Base-by-base conservation (phyloP, 129 eudicot genomes). In the Flaveria trinervia region DNA sequence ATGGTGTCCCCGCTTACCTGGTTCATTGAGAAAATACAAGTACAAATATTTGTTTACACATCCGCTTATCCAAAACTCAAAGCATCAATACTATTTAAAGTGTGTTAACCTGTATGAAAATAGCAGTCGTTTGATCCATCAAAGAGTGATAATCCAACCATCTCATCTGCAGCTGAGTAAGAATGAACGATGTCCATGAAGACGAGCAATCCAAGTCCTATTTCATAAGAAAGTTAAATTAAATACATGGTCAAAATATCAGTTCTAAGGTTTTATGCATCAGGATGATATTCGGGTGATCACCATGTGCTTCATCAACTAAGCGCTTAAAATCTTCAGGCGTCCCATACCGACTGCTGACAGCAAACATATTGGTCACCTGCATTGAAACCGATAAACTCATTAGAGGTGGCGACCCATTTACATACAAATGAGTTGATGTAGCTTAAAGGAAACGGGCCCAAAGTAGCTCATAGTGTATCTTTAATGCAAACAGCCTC, bases 281-380 rank as follows among this genome's bases (percentile, higher is more conserved):
- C 78, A 48, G n/a, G 36, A 72, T 57, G 26, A 59, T 44, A 15
- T 17, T 15, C 43, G 12, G 13, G 59, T 26, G 55, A 56, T 72
- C 80, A 93, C 99, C 97, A 83, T 94, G 99, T 76, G 99, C 99
- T 84, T 87, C 99, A 80, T 94, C 99, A 82, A 94, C 97, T 81
- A 94, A 81, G 22, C 81, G 89, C 87, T 94, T 94, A 86, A 94
- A 94, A 81, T 91, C 99, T 52, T 94, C 99, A 16, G 99, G 99
- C 59, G 99, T 94, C 56, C 99, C 99, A 80, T 33, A 91, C 68
- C 99, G 94, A 80, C 99, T 94, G 82, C 99, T 94, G 80, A 87
- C 99, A 16, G 99, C 99, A 84, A 74, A 94, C 76, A 91, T 87
- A 88, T 94, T 94, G 25, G 99, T 94, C 68, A 91, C 99, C 97